Evolutionary conservation across 805 yeast genomes (phyloP), one percentile per base, ranked within the genome.

Genomic region (Schwanniomyces polymorphus): DNA sequence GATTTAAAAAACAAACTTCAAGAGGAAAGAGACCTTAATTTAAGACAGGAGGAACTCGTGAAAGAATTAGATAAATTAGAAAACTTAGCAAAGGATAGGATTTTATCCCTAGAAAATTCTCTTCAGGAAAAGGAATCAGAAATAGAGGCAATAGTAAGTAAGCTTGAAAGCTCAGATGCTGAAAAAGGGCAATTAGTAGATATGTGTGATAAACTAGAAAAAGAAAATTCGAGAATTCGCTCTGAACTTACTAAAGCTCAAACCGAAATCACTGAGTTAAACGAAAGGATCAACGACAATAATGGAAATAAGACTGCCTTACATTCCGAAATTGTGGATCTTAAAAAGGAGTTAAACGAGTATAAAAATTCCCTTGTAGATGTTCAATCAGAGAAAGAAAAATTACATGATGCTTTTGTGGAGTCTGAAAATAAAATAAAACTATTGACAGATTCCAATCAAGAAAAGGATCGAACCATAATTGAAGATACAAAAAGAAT

Each of bases 391-490:
- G 49, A 53, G 34, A 47, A 46, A 7, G 54, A 52, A 3, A 45
- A 51, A 8, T 44, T 70, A n/a, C 60, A 55, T 23, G 46, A 54
- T 1, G 60, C 60, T 34, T 48, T 69, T 2, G 52, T 55, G 23
- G 56, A 55, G 7, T 58, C 68, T 37, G 67, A 67, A 26, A 60
- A 60, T 2, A 77, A 76, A 34, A 45, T 51, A 12, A 51, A 61
- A 57, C 28, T 51, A 6, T 43, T 51, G n/a, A 38, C 46, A 44
- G 27, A 44, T 12, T 26, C 48, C 17, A 50, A 54, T 40, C 43
- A 46, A 18, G 69, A 67, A 21, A 65, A 68, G 41, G 71, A 68
- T 39, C 49, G 50, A n/a, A 63, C 61, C 7, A 64, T 68, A 9
- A 53, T 57, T 25, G 71, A 63, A 27, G 70, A 69, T 43, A 60